A percentile compares a stretch with the other conserved stretches of the same genome.
phyloP scores from a whole-genome alignment of 2,329 filamentous ascomycete genomes.

The Trichophyton verrucosum region DNA sequence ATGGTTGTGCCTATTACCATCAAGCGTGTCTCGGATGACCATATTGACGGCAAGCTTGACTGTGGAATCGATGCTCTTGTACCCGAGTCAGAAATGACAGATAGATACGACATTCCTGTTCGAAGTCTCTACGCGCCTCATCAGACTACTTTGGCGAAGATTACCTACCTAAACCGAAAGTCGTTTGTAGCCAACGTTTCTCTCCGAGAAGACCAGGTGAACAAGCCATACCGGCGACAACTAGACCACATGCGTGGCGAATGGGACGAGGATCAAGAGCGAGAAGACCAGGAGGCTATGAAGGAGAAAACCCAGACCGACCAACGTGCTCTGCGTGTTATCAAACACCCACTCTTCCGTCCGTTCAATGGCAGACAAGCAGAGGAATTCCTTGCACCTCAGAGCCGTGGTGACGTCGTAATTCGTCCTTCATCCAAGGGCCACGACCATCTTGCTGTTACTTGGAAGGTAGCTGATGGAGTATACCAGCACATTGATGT shows the following conservation, averaged over 20 bases:
- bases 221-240: constrained; percentile 56
- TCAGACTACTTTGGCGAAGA: constrained; percentile 78
- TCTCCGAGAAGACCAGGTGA: constrained; percentile 67
- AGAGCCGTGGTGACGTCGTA: constrained; percentile 77
- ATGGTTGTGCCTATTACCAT: constrained; percentile 91
- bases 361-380: constrained; percentile 87
- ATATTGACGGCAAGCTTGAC: constrained; percentile 85
- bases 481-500: constrained; percentile 99
- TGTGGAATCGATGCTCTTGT: constrained; percentile 87
- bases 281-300: constrained; percentile 66
- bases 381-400: constrained; percentile 81
- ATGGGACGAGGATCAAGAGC: constrained; percentile 78
- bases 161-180: constrained; percentile 77
- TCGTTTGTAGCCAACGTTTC: constrained; percentile 74
- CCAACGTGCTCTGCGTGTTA: constrained; percentile 79
- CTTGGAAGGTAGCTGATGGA: constrained; percentile 93
- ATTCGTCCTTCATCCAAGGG: constrained; percentile 93
- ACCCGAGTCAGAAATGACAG: constrained; percentile 68
- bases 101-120: constrained; percentile 53
- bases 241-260: constrained; percentile 63
- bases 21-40: constrained; percentile 78
- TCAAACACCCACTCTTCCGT: constrained; percentile 94
- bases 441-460: constrained; percentile 86
- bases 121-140: constrained; percentile 63
- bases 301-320: constrained; percentile 76